Evolutionary conservation across 2,329 filamentous ascomycete genomes (phyloP).

Genomic region (Apiospora hydei): DNA sequence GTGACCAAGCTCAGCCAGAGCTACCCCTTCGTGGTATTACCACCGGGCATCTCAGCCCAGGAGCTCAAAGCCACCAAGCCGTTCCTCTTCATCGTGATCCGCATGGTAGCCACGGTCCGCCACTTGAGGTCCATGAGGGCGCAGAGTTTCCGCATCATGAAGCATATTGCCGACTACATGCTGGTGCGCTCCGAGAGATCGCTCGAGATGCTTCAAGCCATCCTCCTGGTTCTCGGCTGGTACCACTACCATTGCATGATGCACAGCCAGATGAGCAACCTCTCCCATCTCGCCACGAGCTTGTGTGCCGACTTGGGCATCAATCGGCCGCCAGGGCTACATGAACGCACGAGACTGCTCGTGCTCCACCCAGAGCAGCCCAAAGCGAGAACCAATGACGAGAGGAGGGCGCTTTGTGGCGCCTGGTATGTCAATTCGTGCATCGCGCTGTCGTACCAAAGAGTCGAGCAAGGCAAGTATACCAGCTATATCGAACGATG

Average conservation of each 20-base stretch:
- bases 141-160: slow-evolving; percentile 57
- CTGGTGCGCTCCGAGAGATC: slow-evolving; percentile 58
- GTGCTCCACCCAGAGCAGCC: slow-evolving; percentile 49
- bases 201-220: slow-evolving; percentile 56
- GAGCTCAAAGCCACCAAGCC: slow-evolving; percentile 50
- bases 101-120: slow-evolving; percentile 57
- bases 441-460: slow-evolving; percentile 50
- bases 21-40: slow-evolving; percentile 57
- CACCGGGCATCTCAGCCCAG: slow-evolving; percentile 43
- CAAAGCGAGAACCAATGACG: slow-evolving; percentile 55
- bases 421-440: slow-evolving; percentile 62
- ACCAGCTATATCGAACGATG: slow-evolving; percentile 61
- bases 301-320: slow-evolving; percentile 57
- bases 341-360: slow-evolving; percentile 52
- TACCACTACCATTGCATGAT: slow-evolving; percentile 63
- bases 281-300: slow-evolving; percentile 56
- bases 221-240: slow-evolving; percentile 57
- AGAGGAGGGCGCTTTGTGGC: slow-evolving; percentile 58
- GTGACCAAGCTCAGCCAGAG: slow-evolving; percentile 50
- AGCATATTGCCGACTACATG: slow-evolving; percentile 55
- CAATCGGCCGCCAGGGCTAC: slow-evolving; percentile 48
- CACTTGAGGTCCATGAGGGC: slow-evolving; percentile 56
- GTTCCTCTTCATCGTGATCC: slow-evolving; percentile 57
- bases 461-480: slow-evolving; percentile 58
- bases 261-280: slow-evolving; percentile 59